These are phyloP conservation scores for Catenaria anguillulae DNA, from an alignment of 371 early-diverging fungal genomes.

Conservation along the genomic window DNA sequence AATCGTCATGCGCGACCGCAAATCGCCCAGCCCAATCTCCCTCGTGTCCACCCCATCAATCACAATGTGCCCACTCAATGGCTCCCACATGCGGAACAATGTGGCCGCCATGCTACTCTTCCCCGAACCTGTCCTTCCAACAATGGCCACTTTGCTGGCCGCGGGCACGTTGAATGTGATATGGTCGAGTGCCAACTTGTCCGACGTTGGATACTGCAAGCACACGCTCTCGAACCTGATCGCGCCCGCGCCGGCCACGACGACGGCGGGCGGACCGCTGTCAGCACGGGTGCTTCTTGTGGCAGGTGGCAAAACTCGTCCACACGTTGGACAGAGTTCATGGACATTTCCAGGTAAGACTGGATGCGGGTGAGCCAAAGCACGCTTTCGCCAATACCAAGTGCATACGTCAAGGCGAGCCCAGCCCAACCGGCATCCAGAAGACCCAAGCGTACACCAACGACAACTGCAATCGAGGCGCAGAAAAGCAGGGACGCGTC, in stretches of 20 bases:
- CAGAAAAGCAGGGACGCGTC: slow-evolving; percentile 11
- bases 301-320: slow-evolving; percentile 52
- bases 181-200: slow-evolving; percentile 45
- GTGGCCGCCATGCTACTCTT: slow-evolving; percentile 49
- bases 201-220: slow-evolving; percentile 50
- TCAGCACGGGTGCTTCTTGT: slow-evolving; percentile 40
- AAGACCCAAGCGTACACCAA: background rate
- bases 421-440: slow-evolving; percentile 64
- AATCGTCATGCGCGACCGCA: slow-evolving; percentile 9
- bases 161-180: slow-evolving; percentile 41
- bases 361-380: slow-evolving; percentile 67
- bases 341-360: slow-evolving; percentile 69
- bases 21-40: slow-evolving; percentile 29
- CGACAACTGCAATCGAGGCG: background rate
- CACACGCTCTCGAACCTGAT: slow-evolving; percentile 44
- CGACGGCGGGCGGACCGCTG: slow-evolving; percentile 16
- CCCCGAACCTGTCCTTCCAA: slow-evolving; percentile 45
- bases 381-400: slow-evolving; percentile 47
- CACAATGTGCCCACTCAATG: slow-evolving; percentile 35
- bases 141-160: slow-evolving; percentile 42
- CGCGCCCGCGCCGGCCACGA: slow-evolving; percentile 57
- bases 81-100: slow-evolving; percentile 57
- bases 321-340: slow-evolving; percentile 74
- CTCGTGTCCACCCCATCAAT: slow-evolving; percentile 57
- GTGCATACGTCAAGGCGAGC: slow-evolving; percentile 53